Evolutionary conservation across 768 basidiomycete species (phyloP).

Genomic region (Boletus edulis): DNA sequence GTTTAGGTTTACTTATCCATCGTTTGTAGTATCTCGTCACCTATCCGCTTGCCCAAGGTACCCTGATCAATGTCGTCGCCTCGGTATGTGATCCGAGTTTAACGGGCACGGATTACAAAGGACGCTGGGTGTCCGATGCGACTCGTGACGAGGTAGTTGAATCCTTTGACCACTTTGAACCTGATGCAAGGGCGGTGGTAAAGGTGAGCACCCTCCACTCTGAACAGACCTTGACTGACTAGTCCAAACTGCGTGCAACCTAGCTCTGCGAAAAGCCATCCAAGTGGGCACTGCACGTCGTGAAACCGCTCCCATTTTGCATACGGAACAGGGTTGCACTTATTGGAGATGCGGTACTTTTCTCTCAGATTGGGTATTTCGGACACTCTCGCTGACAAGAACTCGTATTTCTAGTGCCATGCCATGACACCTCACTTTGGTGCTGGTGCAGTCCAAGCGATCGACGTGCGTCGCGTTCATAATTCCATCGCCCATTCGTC

Average conservation of each 20-base stretch:
- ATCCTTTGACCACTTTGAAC: constrained; percentile 35
- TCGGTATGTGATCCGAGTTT: constrained; percentile 28
- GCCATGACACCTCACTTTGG: constrained; percentile 26
- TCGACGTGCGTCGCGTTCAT: constrained; percentile 13
- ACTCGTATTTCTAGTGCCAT: constrained; percentile 13
- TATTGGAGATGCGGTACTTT: constrained; percentile 48
- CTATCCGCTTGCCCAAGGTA: constrained; percentile 39
- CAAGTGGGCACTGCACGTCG: constrained; percentile 44
- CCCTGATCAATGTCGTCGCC: constrained; percentile 36
- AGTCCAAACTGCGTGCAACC: background rate
- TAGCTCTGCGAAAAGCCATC: constrained; percentile 37
- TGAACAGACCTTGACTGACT: background rate
- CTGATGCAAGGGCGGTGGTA: constrained; percentile 31
- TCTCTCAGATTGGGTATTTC: background rate
- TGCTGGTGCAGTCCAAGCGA: constrained; percentile 28
- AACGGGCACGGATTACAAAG: constrained; percentile 31
- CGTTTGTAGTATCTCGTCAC: constrained; percentile 35
- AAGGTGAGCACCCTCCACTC: constrained; percentile 16
- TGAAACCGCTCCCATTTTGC: constrained; percentile 41
- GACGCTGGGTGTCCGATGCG: constrained; percentile 30
- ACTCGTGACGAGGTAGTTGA: constrained; percentile 34
- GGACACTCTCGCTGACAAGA: background rate
- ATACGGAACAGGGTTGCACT: constrained; percentile 42
- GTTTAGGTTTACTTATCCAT: background rate
- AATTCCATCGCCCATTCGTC: background rate